Evolutionary conservation across 345 rosid species (phyloP), one percentile per base, ranked within the genome.

Genomic region (Citrus trifoliata): DNA sequence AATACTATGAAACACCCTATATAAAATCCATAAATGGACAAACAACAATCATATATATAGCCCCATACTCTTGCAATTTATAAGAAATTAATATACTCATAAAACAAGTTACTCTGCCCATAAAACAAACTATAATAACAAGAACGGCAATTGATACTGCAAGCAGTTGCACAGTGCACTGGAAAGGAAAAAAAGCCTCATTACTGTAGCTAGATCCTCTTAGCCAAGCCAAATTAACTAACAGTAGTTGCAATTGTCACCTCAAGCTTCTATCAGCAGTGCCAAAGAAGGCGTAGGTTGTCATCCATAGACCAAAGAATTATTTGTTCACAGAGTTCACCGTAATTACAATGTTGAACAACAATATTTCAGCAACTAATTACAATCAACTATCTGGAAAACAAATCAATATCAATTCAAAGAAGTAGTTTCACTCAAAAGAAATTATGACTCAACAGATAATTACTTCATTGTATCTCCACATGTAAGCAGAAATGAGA

Each of bases 261-360:
- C 80, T 61, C 72, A 80, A 66, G 69, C 65, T 67, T 67, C 73
- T 70, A 55, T 38, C 22, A 74, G 62, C 80, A 81, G 80, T 62
- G 76, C 78, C 84, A 77, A 70, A 80, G 70, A 82, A 67, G 87
- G 88, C 79, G 21, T 27, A 42, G 22, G 46, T 12, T 42, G 38
- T 9, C 28, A 25, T 63, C 22, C 42, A 27, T n/a, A 21, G 38
- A 40, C 56, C 76, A 14, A 73, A 25, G 1, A 73, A 35, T 35
- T 33, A 58, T 24, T 59, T 73, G 28, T 37, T 24, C 22, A 16
- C 37, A 53, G 42, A 28, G 65, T 37, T 59, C 33, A 38, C 27
- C 5, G 7, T 32, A 51, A 65, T 33, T 27, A 76, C 6, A 33
- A 32, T 48, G 27, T 51, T 27, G 27, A 33, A 35, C 42, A 64